Evolutionary conservation across 1,284 basidiomycete genomes (phyloP).

Genomic region (Lignosus rhinocerotis): DNA sequence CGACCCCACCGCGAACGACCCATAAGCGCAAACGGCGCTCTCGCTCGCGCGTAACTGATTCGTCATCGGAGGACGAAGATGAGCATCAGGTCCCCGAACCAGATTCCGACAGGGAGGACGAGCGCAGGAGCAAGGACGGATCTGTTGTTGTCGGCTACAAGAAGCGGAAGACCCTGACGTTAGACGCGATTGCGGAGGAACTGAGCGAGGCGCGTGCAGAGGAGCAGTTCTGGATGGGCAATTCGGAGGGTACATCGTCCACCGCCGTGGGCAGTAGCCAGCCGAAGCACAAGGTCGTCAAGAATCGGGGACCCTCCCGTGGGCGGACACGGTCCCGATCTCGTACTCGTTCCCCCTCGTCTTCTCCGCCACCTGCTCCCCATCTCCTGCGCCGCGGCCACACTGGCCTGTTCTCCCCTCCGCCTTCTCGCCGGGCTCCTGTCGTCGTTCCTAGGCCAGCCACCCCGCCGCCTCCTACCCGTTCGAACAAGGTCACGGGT

Average conservation of each 20-base stretch:
- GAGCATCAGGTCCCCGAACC: slow-evolving; percentile 22
- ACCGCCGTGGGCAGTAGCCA: slow-evolving; percentile 5
- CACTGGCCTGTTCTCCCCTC: slow-evolving; percentile 37
- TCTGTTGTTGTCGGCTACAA: slow-evolving; percentile 28
- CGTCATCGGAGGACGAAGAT: slow-evolving; percentile 35
- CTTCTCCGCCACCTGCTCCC: slow-evolving; percentile 29
- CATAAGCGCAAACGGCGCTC: slow-evolving; percentile 37
- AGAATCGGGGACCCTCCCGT: slow-evolving; percentile 15
- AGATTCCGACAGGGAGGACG: slow-evolving; percentile 18
- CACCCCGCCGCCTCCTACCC: slow-evolving; percentile 20
- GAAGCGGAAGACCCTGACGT: slow-evolving; percentile 31
- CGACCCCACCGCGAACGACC: slow-evolving; percentile 38
- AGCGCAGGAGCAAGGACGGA: slow-evolving; percentile 19
- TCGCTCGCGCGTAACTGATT: slow-evolving; percentile 35
- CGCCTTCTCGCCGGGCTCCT: slow-evolving; percentile 35
- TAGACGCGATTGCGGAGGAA: slow-evolving; percentile 37
- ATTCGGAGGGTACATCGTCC: slow-evolving; percentile 8
- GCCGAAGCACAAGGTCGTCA: slow-evolving; percentile 10
- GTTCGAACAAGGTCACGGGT: slow-evolving; percentile 2
- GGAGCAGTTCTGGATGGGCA: slow-evolving; percentile 38
- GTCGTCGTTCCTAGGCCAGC: slow-evolving; percentile 22
- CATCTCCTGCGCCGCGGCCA: slow-evolving; percentile 28
- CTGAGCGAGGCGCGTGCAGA: slow-evolving; percentile 32
- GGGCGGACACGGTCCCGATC: slow-evolving; percentile 21
- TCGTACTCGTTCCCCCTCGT: slow-evolving; percentile 33